These are phyloP conservation scores for Pinus taeda DNA, from an alignment of 75 land plant species.

Conservation along the genomic window DNA sequence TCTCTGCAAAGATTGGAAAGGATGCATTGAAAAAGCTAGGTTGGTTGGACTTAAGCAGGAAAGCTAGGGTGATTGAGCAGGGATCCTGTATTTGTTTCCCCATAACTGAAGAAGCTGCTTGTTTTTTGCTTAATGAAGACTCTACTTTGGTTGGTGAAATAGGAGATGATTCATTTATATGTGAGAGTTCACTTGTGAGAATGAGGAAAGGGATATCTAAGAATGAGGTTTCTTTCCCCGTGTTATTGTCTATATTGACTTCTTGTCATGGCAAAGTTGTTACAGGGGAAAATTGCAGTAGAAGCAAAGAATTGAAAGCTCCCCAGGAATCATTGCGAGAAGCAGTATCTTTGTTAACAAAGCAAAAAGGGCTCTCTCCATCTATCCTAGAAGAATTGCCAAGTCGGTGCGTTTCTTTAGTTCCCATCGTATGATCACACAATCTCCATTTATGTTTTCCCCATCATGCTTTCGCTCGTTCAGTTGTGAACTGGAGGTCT, in stretches of 20 bases:
- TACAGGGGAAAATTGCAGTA: slow-evolving; percentile 25
- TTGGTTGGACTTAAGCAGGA: slow-evolving; percentile 76
- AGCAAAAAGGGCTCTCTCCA: slow-evolving; percentile 37
- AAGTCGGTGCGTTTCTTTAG: slow-evolving; percentile 40
- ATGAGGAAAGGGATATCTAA: slow-evolving; percentile 4
- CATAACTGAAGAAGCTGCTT: slow-evolving; percentile 39
- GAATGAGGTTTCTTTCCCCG: slow-evolving; percentile 15
- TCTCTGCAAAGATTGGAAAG: slow-evolving; percentile 69
- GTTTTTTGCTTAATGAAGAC: slow-evolving; percentile 12
- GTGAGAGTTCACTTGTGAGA: slow-evolving; percentile 5
- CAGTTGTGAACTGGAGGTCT: background rate
- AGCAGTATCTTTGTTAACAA: slow-evolving; percentile 44
- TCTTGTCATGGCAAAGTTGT: slow-evolving; percentile 33
- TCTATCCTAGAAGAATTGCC: slow-evolving; percentile 68
- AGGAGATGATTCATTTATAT: slow-evolving; percentile 12
- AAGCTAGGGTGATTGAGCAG: slow-evolving; percentile 28
- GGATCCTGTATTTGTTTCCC: slow-evolving; percentile 67
- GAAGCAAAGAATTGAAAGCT: slow-evolving; percentile 28
- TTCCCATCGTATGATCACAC: background rate
- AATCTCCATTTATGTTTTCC: background rate
- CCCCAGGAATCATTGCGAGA: slow-evolving; percentile 49
- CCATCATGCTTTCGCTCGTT: background rate
- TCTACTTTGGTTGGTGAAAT: background rate
- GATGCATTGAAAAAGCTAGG: slow-evolving; percentile 75
- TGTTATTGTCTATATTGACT: slow-evolving; percentile 22